These are phyloP conservation scores for Phytophthora chlamydospora DNA, from an alignment of 352 stramenopile genomes.

Conservation along the genomic window DNA sequence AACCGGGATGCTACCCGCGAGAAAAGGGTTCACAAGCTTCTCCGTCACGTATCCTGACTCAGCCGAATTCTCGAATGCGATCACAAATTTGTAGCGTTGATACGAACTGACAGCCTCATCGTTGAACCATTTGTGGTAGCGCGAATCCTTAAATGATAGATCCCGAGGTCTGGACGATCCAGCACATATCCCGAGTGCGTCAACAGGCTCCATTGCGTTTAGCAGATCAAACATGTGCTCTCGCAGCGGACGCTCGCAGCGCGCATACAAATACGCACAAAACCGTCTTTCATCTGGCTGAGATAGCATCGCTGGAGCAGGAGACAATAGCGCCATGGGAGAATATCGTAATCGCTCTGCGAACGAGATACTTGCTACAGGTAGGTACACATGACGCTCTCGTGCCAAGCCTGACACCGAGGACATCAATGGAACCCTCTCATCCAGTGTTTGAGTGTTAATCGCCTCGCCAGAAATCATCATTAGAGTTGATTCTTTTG, in stretches of 20 bases:
- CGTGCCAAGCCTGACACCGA: slow-evolving; percentile 23
- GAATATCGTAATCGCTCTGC: slow-evolving; percentile 34
- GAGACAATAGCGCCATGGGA: slow-evolving; percentile 36
- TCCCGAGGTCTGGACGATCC: slow-evolving; percentile 19
- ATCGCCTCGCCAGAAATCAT: slow-evolving; percentile 46
- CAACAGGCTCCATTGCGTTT: slow-evolving; percentile 47
- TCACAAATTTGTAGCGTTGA: slow-evolving; percentile 43
- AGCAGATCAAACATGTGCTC: slow-evolving; percentile 58
- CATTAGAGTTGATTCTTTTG: slow-evolving; percentile 13
- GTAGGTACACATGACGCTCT: slow-evolving; percentile 28
- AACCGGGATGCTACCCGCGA: slow-evolving; percentile 59
- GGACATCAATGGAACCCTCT: slow-evolving; percentile 32
- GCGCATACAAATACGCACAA: slow-evolving; percentile 59
- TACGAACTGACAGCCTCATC: slow-evolving; percentile 44
- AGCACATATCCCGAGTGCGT: slow-evolving; percentile 51
- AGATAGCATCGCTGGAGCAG: neutral
- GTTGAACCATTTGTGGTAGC: slow-evolving; percentile 36
- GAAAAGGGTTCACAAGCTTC: slow-evolving; percentile 65
- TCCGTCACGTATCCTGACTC: slow-evolving; percentile 63
- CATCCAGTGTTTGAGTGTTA: slow-evolving; percentile 28
- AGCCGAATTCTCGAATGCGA: slow-evolving; percentile 66
- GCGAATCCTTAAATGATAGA: slow-evolving; percentile 6
- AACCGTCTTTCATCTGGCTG: slow-evolving; percentile 25
- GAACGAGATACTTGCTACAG: slow-evolving; percentile 50
- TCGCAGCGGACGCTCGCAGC: slow-evolving; percentile 47